phyloP scores from a whole-genome alignment of 768 basidiomycete species.

The Brasilioporus rufonigricans region DNA sequence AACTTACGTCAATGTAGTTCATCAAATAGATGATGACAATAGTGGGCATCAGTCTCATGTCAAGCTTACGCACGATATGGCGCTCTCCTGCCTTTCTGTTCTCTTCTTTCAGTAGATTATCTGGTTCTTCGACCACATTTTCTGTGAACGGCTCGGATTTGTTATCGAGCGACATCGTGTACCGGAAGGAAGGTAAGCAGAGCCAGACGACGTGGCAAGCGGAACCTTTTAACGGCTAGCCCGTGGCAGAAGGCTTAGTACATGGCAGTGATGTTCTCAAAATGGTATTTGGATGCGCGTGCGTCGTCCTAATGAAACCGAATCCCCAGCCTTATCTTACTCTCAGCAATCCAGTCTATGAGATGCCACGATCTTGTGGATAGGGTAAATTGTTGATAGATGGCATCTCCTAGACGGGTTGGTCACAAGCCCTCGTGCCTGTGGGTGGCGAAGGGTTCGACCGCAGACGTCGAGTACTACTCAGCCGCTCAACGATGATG shows the following conservation, averaged over 20 bases:
- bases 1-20: conserved; percentile 28
- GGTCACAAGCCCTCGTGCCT: too few relatives aligned
- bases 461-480: too few relatives aligned
- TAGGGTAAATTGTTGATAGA: too few relatives aligned
- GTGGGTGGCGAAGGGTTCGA: too few relatives aligned
- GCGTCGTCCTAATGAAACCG: not conserved
- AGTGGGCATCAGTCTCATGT: conserved; percentile 29
- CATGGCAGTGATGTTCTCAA: not conserved
- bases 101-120: conserved; percentile 12
- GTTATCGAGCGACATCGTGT: not conserved
- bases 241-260: not conserved
- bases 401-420: too few relatives aligned
- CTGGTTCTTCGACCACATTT: conserved; percentile 4
- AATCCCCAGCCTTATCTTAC: not conserved
- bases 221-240: not conserved
- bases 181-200: not conserved
- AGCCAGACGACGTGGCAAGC: not conserved
- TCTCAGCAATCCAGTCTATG: too few relatives aligned
- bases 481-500: too few relatives aligned
- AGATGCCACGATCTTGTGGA: too few relatives aligned
- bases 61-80: too few relatives aligned
- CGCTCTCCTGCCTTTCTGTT: conserved; percentile 21
- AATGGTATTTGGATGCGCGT: not conserved
- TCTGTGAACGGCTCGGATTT: conserved; percentile 9
- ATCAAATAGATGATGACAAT: conserved; percentile 23